Evolutionary conservation across 2,329 filamentous ascomycete genomes (phyloP).

Genomic region (Grosmannia huntii): DNA sequence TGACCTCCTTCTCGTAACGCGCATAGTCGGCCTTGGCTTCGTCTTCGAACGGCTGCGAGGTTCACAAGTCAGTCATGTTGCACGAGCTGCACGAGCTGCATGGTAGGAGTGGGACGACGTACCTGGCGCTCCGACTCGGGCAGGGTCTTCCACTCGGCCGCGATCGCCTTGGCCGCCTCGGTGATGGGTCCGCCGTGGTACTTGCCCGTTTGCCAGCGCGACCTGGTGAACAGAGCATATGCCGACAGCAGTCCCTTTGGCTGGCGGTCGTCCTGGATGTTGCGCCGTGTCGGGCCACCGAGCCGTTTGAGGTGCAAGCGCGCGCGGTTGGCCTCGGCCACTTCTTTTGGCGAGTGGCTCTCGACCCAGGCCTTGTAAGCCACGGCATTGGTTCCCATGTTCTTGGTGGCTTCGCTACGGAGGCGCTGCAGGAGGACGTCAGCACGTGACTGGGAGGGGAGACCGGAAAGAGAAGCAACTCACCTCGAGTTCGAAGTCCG

Average conservation of each 20-base stretch:
- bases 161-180: slow-evolving; percentile 16
- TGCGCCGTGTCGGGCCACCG: slow-evolving; percentile 13
- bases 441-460: background rate
- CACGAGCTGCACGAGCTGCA: background rate
- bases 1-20: slow-evolving; percentile 20
- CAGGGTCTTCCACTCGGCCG: slow-evolving; percentile 30
- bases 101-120: slow-evolving; percentile 14
- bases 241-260: slow-evolving; percentile 25
- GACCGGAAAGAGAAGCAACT: slow-evolving; percentile 9
- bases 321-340: slow-evolving; percentile 33
- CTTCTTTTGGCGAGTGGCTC: slow-evolving; percentile 24
- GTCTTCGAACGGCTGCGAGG: slow-evolving; percentile 22
- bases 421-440: slow-evolving; percentile 20
- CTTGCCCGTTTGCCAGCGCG: slow-evolving; percentile 22
- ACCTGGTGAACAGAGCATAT: slow-evolving; percentile 26
- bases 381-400: slow-evolving; percentile 27
- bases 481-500: slow-evolving; percentile 31
- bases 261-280: slow-evolving; percentile 33
- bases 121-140: slow-evolving; percentile 28
- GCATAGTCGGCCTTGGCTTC: slow-evolving; percentile 17
- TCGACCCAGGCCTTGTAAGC: slow-evolving; percentile 36
- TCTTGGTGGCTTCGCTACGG: slow-evolving; percentile 21
- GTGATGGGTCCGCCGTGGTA: slow-evolving; percentile 4
- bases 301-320: slow-evolving; percentile 28
- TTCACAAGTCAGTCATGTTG: background rate